Conservation (phyloP, 1,139 yeast genomes). For the Petasospora rhodanensis region DNA sequence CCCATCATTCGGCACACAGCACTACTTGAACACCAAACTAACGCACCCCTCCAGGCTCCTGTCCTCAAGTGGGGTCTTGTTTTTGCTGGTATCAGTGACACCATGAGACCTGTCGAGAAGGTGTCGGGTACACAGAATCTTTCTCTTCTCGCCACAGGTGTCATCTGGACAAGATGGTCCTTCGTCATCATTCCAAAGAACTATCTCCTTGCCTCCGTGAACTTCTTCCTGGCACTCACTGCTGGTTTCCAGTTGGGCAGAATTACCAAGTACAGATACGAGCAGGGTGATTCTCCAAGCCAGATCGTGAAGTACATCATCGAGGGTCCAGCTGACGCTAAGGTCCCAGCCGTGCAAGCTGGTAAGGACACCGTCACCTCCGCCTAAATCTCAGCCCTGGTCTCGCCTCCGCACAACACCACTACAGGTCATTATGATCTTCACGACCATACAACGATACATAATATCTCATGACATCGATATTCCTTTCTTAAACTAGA, state of each 20-base stretch:
- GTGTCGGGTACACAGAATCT: slow-evolving; percentile 88
- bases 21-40: too few species aligned
- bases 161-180: slow-evolving; percentile 98
- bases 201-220: slow-evolving; percentile 82
- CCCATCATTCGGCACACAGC: too few species aligned
- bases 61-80: slow-evolving; percentile 73
- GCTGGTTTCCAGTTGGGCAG: slow-evolving; percentile 82
- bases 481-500: too few species aligned
- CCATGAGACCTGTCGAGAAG: slow-evolving; percentile 86
- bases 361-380: slow-evolving; percentile 8
- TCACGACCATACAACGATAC: too few species aligned
- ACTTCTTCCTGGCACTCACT: slow-evolving; percentile 87
- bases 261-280: slow-evolving; percentile 58
- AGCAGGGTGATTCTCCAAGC: slow-evolving; percentile 43
- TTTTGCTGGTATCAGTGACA: slow-evolving; percentile 83
- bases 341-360: slow-evolving; percentile 6
- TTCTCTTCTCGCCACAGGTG: slow-evolving; percentile 83
- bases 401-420: too few species aligned
- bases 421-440: too few species aligned
- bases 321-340: slow-evolving; percentile 33
- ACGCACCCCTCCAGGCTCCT: slow-evolving; percentile 22
- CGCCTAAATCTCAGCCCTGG: slow-evolving; percentile 6
- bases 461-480: too few species aligned
- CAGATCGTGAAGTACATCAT: slow-evolving; percentile 57
- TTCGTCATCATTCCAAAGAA: slow-evolving; percentile 89